Evolutionary conservation across 805 yeast species (phyloP).

Genomic region (Pichia cephalocereana): DNA sequence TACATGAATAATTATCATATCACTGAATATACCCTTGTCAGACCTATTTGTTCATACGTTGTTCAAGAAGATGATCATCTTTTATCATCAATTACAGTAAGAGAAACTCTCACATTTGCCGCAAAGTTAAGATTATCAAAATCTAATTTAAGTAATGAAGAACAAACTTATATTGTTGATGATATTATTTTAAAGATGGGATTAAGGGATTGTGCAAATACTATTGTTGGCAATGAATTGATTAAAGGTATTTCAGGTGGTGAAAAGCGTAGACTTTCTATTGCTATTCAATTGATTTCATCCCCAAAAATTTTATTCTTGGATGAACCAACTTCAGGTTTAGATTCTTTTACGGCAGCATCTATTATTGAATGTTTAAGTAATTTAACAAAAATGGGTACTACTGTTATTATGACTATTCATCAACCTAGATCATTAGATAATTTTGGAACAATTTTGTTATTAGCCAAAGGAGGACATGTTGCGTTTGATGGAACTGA

Average conservation of each 20-base stretch:
- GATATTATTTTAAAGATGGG: slow-evolving; percentile 61
- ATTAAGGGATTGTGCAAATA: slow-evolving; percentile 66
- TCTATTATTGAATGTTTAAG: slow-evolving; percentile 55
- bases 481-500: slow-evolving; percentile 62
- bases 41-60: slow-evolving; percentile 59
- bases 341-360: slow-evolving; percentile 71
- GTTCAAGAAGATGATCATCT: slow-evolving; percentile 74
- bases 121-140: slow-evolving; percentile 57
- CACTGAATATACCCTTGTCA: slow-evolving; percentile 22
- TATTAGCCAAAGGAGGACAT: slow-evolving; percentile 64
- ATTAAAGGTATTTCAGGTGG: slow-evolving; percentile 66
- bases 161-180: slow-evolving; percentile 41
- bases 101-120: slow-evolving; percentile 66
- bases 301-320: slow-evolving; percentile 63
- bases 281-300: slow-evolving; percentile 68
- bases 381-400: slow-evolving; percentile 46
- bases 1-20: slow-evolving; percentile 31
- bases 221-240: slow-evolving; percentile 52
- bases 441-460: slow-evolving; percentile 59
- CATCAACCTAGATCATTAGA: slow-evolving; percentile 74
- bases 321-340: slow-evolving; percentile 88
- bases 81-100: slow-evolving; percentile 61
- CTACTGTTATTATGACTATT: slow-evolving; percentile 66
- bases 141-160: slow-evolving; percentile 24
- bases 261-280: slow-evolving; percentile 75